These are phyloP conservation scores for Rubia balearica DNA, from an alignment of 305 asterid genomes.

Conservation along the genomic window DNA sequence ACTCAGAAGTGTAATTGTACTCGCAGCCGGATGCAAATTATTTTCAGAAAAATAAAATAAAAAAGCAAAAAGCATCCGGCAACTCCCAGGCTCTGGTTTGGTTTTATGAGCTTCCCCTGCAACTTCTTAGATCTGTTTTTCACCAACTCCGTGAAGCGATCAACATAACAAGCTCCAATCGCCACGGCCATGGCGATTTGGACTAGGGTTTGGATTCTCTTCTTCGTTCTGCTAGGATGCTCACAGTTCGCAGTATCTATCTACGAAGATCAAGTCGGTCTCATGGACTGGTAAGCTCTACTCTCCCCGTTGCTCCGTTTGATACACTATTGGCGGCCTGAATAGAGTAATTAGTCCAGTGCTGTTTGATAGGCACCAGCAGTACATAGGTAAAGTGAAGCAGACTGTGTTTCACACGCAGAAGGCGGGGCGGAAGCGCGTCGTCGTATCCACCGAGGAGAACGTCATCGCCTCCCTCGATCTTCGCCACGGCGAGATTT, in stretches of 20 bases:
- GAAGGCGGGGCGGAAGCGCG: constrained; percentile 91
- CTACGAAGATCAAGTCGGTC: constrained; percentile 92
- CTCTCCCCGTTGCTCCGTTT: constrained; percentile 10
- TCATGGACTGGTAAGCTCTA: constrained; percentile 67
- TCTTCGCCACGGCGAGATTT: constrained; percentile 94
- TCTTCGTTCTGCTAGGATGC: constrained; percentile 30
- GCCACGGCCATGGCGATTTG: constrained; percentile 70
- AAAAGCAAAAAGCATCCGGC: background rate
- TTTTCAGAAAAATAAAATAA: background rate
- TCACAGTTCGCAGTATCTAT: constrained; percentile 41
- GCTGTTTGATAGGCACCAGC: constrained; percentile 63
- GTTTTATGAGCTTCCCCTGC: background rate
- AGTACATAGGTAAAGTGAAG: constrained; percentile 93
- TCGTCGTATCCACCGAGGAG: constrained; percentile 87
- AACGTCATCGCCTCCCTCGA: constrained; percentile 92
- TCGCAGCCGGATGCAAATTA: constrained; percentile 1
- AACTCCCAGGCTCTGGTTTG: background rate
- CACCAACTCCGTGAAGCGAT: background rate
- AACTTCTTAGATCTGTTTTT: constrained; percentile 17
- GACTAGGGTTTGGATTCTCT: constrained; percentile 25
- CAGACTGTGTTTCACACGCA: constrained; percentile 93
- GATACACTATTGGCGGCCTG: background rate
- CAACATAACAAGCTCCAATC: constrained; percentile 11
- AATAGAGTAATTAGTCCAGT: constrained; percentile 15
- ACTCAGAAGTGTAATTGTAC: background rate